Evolutionary conservation across 2,329 filamentous ascomycete genomes (phyloP), one percentile per base, ranked within the genome.

Genomic region (Ophiostoma angusticollis): DNA sequence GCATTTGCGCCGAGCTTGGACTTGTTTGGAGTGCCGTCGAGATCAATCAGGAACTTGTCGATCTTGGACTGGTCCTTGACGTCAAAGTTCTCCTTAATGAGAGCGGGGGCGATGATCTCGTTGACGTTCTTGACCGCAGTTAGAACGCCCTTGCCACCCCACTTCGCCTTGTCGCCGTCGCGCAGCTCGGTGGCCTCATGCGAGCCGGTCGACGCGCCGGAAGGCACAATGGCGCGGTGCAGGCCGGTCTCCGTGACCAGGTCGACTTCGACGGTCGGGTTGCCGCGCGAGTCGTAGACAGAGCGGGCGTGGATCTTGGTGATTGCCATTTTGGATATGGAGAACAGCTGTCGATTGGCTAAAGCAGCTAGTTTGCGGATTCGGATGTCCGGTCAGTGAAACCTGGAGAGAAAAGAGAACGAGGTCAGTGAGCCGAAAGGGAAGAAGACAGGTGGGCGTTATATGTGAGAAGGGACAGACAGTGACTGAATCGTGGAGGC

Each of bases 251-350:
- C 85, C 54, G 87, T 95, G 68, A 93, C 82, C 55, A 95, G 78
- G 63, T 95, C 89, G 57, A 96, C 89, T 75, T 96, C 89, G 59
- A 95, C 89, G 61, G 91, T 98, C 58, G 91, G 91, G 80, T 98
- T 98, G 62, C 77, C 77, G 61, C 91, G 89, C 64, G 91, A 96
- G 77, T 98, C 91, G 78, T 89, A 98, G 72, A 98, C 86, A 59
- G 81, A 87, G 61, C 91, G 83, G 59, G 83, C 84, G 75, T 87
- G 82, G 61, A 91, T 75, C 74, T 87, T 89, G 64, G 78, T 78
- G 66, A 91, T 84, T 58, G 83, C 70, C 91, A 98, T 98, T 52
- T 60, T 87, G 66, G 54, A 40, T 31, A 13, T 12, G 19, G 19
- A 13, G 19, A 29, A 19, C 27, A 22, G 17, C 21, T 24, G 14